A percentile compares a stretch with the other conserved stretches of the same genome.
Evolutionary conservation across 1,284 basidiomycete genomes (phyloP).

Genomic region (Cutaneotrichosporon sp.): DNA sequence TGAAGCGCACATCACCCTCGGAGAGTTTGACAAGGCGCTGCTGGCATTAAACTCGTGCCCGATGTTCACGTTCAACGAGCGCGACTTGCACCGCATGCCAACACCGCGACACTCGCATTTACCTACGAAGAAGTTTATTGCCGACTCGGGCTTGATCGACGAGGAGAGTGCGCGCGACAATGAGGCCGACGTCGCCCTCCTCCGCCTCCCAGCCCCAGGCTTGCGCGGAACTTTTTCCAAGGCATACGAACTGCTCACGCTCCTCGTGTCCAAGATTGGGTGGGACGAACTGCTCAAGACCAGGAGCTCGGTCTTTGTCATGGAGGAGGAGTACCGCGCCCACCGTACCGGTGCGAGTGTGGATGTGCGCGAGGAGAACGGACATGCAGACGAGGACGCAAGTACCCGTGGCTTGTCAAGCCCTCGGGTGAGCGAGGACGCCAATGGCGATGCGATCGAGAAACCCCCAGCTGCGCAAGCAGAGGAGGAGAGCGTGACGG

Average conservation of each 20-base stretch:
- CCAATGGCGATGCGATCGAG: slow-evolving; percentile 45
- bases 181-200: slow-evolving; percentile 89
- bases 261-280: slow-evolving; percentile 87
- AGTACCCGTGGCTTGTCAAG: slow-evolving; percentile 57
- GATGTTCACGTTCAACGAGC: slow-evolving; percentile 99
- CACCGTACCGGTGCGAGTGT: slow-evolving; percentile 60
- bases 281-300: slow-evolving; percentile 98
- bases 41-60: slow-evolving; percentile 97
- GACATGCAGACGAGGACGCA: slow-evolving; percentile 66
- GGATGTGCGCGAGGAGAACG: slow-evolving; percentile 26
- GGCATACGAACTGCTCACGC: slow-evolving; percentile 85
- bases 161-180: slow-evolving; percentile 69
- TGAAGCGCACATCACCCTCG: slow-evolving; percentile 87
- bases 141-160: slow-evolving; percentile 64
- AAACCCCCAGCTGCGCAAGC: slow-evolving; percentile 41
- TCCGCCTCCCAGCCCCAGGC: slow-evolving; percentile 89
- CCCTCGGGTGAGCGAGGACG: slow-evolving; percentile 60
- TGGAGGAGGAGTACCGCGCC: slow-evolving; percentile 95
- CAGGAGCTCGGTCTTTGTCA: slow-evolving; percentile 92
- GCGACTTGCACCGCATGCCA: slow-evolving; percentile 86
- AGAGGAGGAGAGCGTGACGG: slow-evolving; percentile 51
- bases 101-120: slow-evolving; percentile 79
- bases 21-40: slow-evolving; percentile 79
- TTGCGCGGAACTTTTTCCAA: slow-evolving; percentile 93
- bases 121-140: slow-evolving; percentile 80